A percentile compares a stretch with the other conserved stretches of the same genome.
Conservation (phyloP, 2,329 filamentous ascomycete species). For the Dactylellina drechsleri region DNA sequence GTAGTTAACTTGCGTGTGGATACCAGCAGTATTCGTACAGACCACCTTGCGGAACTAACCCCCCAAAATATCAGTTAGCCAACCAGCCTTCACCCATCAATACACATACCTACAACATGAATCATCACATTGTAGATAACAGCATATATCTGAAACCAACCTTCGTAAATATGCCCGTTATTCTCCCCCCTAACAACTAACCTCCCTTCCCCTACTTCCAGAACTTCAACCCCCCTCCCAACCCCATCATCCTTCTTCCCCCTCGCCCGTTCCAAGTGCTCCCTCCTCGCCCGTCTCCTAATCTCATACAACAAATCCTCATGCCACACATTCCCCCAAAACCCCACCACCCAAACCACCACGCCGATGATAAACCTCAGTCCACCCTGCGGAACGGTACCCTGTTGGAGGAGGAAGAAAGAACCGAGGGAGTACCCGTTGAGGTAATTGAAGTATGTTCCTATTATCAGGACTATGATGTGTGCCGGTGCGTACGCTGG, state of each 20-base stretch:
- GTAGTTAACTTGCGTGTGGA: constrained; percentile 70
- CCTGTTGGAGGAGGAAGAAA: constrained; percentile 69
- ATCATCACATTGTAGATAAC: background rate
- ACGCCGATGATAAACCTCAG: constrained; percentile 72
- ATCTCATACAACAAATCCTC: constrained; percentile 92
- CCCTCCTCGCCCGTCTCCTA: constrained; percentile 71
- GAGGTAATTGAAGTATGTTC: constrained; percentile 77
- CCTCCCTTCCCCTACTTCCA: constrained; percentile 71
- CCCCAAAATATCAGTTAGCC: background rate
- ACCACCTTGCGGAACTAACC: constrained; percentile 80
- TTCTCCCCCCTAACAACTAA: constrained; percentile 53
- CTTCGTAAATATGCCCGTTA: constrained; percentile 57
- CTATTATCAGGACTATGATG: constrained; percentile 72
- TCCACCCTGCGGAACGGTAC: constrained; percentile 57
- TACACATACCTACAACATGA: background rate
- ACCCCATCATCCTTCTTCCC: constrained; percentile 46
- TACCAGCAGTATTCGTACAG: constrained; percentile 85
- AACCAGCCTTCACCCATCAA: background rate
- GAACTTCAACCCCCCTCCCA: constrained; percentile 61
- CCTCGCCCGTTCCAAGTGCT: constrained; percentile 66
- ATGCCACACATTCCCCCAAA: constrained; percentile 84
- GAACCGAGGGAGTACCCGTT: constrained; percentile 82
- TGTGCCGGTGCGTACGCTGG: constrained; percentile 95
- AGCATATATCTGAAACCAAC: constrained; percentile 1
- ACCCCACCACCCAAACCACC: constrained; percentile 77